phyloP scores from a whole-genome alignment of 202 grass and related monocot genomes.

The Carex arenaria region DNA sequence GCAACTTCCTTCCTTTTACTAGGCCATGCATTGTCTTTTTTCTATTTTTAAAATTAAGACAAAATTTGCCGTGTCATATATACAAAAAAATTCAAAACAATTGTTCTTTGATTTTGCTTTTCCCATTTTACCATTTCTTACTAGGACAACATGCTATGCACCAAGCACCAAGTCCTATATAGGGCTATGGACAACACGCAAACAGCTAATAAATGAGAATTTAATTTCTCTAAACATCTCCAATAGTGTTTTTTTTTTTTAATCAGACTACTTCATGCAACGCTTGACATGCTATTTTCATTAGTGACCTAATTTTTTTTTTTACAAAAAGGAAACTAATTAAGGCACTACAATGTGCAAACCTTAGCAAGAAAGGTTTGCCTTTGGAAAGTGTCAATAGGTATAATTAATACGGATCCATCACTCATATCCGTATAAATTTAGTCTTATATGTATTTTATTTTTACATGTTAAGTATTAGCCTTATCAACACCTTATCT shows the following conservation, averaged over 20 bases:
- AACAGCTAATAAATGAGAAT: background rate
- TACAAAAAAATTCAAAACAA: background rate
- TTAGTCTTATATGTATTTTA: no score
- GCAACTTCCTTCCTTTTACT: background rate
- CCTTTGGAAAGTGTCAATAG: no score
- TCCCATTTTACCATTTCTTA: background rate
- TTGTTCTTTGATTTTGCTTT: background rate
- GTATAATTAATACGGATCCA: no score
- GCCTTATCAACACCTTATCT: no score
- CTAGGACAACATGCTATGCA: slow-evolving; percentile 9
- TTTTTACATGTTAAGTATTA: no score
- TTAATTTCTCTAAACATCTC: background rate
- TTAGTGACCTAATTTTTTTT: background rate
- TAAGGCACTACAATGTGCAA: background rate
- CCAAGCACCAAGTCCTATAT: background rate
- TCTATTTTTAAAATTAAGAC: background rate
- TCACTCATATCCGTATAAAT: no score
- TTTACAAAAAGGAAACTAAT: background rate
- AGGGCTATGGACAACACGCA: slow-evolving; percentile 1
- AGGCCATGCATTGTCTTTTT: background rate
- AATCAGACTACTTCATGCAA: background rate
- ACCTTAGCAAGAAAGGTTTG: background rate
- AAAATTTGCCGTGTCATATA: background rate
- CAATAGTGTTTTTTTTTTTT: background rate
- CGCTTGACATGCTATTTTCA: background rate